Conservation (phyloP, 306 rosid genomes). For the Abrus pulchellus region DNA sequence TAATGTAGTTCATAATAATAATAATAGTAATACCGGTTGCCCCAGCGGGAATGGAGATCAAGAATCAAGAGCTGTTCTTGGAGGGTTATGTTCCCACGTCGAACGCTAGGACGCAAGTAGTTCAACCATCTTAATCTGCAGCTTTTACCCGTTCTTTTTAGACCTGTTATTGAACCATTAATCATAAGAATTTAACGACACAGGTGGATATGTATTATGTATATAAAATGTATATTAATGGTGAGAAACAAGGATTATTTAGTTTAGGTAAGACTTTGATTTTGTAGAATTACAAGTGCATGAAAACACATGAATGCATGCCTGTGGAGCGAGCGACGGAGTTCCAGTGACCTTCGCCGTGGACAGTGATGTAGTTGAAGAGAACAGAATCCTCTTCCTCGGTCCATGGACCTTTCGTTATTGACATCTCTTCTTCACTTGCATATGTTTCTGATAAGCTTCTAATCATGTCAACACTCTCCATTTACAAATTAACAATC, state of each 20-base stretch:
- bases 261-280: no score
- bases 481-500: not conserved
- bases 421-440: constrained; percentile 44
- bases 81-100: constrained; percentile 68
- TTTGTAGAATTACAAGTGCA: not conserved
- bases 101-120: constrained; percentile 65
- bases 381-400: constrained; percentile 68
- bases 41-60: constrained; percentile 72
- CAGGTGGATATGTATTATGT: no score
- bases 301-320: not conserved
- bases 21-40: constrained; percentile 57
- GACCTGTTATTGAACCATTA: constrained; percentile 46
- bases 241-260: no score
- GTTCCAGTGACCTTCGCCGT: constrained; percentile 74
- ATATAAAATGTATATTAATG: no score
- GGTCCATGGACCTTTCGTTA: constrained; percentile 75
- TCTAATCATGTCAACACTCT: not conserved
- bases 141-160: constrained; percentile 74
- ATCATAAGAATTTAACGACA: no score
- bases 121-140: constrained; percentile 76
- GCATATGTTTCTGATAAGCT: constrained; percentile 32
- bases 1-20: not conserved
- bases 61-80: constrained; percentile 74
- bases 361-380: constrained; percentile 44
- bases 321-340: constrained; percentile 62